These are phyloP conservation scores for Fraxinus americana DNA, from an alignment of 257 asterid genomes.

Conservation along the genomic window DNA sequence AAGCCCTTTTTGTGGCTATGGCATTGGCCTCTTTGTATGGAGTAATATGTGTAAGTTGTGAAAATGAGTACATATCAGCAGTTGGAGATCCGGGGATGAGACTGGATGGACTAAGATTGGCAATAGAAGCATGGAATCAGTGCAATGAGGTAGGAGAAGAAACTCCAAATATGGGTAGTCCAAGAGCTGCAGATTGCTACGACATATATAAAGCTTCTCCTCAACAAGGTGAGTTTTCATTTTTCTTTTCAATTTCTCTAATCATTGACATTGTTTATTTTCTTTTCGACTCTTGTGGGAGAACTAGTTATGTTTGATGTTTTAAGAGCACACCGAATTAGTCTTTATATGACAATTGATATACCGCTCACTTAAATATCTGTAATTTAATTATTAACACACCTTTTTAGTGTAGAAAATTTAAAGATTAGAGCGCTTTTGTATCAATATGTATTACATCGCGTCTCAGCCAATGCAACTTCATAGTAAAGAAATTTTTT, in stretches of 20 bases:
- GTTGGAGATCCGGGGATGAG: conserved; percentile 83
- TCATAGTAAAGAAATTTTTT: neutral
- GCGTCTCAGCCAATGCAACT: neutral
- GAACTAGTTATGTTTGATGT: no score
- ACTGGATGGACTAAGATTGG: conserved; percentile 68
- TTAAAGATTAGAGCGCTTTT: no score
- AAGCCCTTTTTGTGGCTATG: conserved; percentile 27
- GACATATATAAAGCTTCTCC: conserved; percentile 58
- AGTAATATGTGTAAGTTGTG: conserved; percentile 14
- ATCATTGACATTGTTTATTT: no score
- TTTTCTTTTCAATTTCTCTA: neutral
- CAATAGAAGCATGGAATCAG: conserved; percentile 93
- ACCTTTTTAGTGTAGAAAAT: no score
- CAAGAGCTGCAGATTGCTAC: conserved; percentile 82
- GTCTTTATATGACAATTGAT: no score
- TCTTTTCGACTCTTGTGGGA: no score
- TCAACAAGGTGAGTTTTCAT: conserved; percentile 37
- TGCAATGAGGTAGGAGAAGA: conserved; percentile 92
- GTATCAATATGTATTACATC: no score
- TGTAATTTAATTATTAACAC: no score
- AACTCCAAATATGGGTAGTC: conserved; percentile 83
- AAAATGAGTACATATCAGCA: conserved; percentile 49
- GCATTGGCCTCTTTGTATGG: conserved; percentile 28
- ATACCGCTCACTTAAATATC: no score
- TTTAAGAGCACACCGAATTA: no score